Conservation (phyloP, 2,329 filamentous ascomycete genomes). For the Akanthomyces dipterigenus region DNA sequence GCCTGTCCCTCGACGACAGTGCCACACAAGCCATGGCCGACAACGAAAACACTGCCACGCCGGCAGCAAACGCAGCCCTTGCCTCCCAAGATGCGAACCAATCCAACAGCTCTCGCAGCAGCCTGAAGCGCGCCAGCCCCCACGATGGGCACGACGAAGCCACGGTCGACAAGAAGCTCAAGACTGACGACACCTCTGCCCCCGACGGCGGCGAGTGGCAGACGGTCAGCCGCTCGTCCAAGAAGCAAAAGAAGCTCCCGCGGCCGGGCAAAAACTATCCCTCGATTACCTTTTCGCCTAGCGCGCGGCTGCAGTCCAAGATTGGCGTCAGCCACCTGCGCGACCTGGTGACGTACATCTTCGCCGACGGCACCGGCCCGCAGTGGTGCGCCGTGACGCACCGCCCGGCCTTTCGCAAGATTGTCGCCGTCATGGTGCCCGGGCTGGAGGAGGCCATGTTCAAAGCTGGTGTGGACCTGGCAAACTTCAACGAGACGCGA, state of each 20-base stretch:
- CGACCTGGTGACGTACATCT: conserved; percentile 58
- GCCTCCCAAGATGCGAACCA: background rate
- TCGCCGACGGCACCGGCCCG: conserved; percentile 57
- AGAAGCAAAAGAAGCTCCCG: conserved; percentile 57
- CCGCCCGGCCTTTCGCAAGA: conserved; percentile 62
- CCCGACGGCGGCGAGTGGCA: conserved; percentile 42
- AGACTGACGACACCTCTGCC: conserved; percentile 21
- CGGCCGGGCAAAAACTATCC: conserved; percentile 52
- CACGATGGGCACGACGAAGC: conserved; percentile 28
- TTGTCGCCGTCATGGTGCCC: conserved; percentile 86
- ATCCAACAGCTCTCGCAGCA: conserved; percentile 28
- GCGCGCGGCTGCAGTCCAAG: conserved; percentile 52
- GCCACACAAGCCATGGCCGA: background rate
- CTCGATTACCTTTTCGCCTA: conserved; percentile 49
- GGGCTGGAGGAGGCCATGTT: conserved; percentile 91
- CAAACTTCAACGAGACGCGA: conserved; percentile 34
- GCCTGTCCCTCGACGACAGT: conserved; percentile 5
- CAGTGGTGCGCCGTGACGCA: conserved; percentile 60
- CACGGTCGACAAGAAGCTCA: conserved; percentile 1
- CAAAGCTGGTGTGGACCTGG: conserved; percentile 49
- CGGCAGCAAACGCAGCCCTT: background rate
- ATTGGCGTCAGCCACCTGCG: conserved; percentile 58
- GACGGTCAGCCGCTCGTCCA: conserved; percentile 45
- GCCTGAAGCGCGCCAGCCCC: conserved; percentile 43
- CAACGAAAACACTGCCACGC: background rate